phyloP scores from a whole-genome alignment of 805 yeast genomes.

The Pichia pseudocactophila region DNA sequence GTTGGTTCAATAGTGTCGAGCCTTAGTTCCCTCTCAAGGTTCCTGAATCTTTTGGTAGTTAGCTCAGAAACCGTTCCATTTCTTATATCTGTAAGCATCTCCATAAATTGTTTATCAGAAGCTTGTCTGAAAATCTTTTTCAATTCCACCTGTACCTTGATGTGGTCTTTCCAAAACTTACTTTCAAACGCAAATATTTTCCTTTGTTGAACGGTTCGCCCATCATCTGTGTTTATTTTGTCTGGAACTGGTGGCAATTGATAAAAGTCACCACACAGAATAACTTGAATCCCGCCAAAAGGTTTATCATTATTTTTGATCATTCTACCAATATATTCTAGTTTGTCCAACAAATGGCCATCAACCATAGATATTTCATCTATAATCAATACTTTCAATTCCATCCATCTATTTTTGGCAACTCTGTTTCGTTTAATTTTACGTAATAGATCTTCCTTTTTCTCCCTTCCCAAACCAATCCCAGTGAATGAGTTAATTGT shows the following conservation, averaged over 20 bases:
- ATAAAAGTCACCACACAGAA: constrained; percentile 74
- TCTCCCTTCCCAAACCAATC: constrained; percentile 61
- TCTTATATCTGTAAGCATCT: constrained; percentile 70
- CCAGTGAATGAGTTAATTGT: constrained; percentile 74
- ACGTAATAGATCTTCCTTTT: constrained; percentile 35
- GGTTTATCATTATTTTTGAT: constrained; percentile 40
- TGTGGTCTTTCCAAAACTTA: constrained; percentile 49
- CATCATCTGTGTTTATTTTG: constrained; percentile 10
- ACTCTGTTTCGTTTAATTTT: constrained; percentile 47
- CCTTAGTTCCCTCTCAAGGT: constrained; percentile 43
- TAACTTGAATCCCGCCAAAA: constrained; percentile 74
- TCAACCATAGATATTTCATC: constrained; percentile 82
- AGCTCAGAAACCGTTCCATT: constrained; percentile 45
- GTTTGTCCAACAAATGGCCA: constrained; percentile 54
- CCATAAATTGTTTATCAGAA: constrained; percentile 59
- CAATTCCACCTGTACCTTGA: constrained; percentile 49
- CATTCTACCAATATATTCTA: constrained; percentile 49
- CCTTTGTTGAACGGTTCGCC: constrained; percentile 13
- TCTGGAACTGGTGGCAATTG: constrained; percentile 69
- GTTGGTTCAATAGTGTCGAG: constrained; percentile 62
- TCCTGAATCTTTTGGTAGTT: constrained; percentile 41
- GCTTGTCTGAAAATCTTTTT: constrained; percentile 67
- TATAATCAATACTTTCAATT: constrained; percentile 50
- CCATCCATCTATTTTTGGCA: constrained; percentile 45
- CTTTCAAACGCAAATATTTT: constrained; percentile 56